Conservation (phyloP, 2,329 filamentous ascomycete genomes). For the Colletotrichum tabaci region DNA sequence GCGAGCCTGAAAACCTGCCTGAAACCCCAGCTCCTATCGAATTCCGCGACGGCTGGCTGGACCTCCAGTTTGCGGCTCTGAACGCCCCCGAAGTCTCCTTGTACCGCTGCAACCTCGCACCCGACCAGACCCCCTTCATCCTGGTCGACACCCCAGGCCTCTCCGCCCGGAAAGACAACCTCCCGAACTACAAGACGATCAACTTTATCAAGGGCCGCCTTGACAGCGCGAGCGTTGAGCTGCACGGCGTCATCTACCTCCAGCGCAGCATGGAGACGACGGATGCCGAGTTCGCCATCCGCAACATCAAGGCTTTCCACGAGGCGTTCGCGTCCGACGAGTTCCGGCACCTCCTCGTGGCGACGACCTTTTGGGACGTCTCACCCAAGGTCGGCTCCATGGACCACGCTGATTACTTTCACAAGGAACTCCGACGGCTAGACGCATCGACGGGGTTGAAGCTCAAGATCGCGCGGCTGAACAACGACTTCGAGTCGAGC, state of each 20-base stretch:
- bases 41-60: background rate
- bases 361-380: slow-evolving; percentile 1
- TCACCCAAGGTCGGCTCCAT: background rate
- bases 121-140: background rate
- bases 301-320: background rate
- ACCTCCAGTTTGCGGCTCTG: background rate
- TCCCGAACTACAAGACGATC: background rate
- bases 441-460: background rate
- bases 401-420: background rate
- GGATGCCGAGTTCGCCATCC: background rate
- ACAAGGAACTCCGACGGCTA: background rate
- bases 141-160: slow-evolving; percentile 9
- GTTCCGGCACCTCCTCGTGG: background rate
- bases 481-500: background rate
- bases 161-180: background rate
- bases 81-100: background rate
- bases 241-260: slow-evolving; percentile 4
- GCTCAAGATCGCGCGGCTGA: background rate
- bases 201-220: background rate
- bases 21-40: background rate
- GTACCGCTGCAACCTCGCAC: background rate
- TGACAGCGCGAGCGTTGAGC: background rate
- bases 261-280: slow-evolving; percentile 2
- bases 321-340: background rate
- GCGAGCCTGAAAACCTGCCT: background rate